These are phyloP conservation scores for Globisporangium rhizosaccharum DNA, from an alignment of 352 stramenopile species.

Conservation along the genomic window DNA sequence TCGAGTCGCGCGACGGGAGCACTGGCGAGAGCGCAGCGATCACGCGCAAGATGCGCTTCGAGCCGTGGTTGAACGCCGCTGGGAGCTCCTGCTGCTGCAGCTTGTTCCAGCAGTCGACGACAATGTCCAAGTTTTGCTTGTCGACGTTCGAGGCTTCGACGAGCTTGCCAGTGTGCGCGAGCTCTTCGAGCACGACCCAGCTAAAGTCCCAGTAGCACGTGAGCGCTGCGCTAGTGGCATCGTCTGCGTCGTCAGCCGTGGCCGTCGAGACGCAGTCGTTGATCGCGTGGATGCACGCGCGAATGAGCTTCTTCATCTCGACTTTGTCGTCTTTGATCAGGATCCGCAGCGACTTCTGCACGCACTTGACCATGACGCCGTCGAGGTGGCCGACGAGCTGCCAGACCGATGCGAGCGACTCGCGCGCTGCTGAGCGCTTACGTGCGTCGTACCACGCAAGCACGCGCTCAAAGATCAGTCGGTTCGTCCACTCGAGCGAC, in stretches of 20 bases:
- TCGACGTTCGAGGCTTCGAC: conserved; percentile 49
- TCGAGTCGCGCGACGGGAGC: conserved; percentile 69
- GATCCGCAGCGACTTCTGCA: conserved; percentile 66
- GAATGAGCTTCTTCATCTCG: conserved; percentile 44
- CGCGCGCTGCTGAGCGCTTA: conserved; percentile 22
- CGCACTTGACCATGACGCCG: conserved; percentile 67
- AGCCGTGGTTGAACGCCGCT: conserved; percentile 62
- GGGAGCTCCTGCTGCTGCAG: conserved; percentile 63
- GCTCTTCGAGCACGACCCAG: conserved; percentile 78
- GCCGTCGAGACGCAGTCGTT: conserved; percentile 40
- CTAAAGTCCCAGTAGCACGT: conserved; percentile 75
- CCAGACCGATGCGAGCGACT: conserved; percentile 46
- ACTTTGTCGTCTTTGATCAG: conserved; percentile 65
- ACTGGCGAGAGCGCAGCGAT: conserved; percentile 68
- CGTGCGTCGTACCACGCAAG: conserved; percentile 47
- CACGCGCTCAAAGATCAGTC: conserved; percentile 63
- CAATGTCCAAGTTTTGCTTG: conserved; percentile 52
- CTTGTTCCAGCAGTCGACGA: conserved; percentile 82
- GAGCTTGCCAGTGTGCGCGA: conserved; percentile 55
- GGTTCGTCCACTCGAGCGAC: conserved; percentile 49
- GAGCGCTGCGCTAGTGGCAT: conserved; percentile 28
- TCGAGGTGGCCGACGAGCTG: conserved; percentile 64
- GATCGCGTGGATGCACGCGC: conserved; percentile 61
- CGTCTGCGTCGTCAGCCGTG: conserved; percentile 25
- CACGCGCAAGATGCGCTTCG: conserved; percentile 79